Evolutionary conservation across 352 stramenopile genomes (phyloP), one percentile per base, ranked within the genome.

Genomic region (Pythium rishiriense): DNA sequence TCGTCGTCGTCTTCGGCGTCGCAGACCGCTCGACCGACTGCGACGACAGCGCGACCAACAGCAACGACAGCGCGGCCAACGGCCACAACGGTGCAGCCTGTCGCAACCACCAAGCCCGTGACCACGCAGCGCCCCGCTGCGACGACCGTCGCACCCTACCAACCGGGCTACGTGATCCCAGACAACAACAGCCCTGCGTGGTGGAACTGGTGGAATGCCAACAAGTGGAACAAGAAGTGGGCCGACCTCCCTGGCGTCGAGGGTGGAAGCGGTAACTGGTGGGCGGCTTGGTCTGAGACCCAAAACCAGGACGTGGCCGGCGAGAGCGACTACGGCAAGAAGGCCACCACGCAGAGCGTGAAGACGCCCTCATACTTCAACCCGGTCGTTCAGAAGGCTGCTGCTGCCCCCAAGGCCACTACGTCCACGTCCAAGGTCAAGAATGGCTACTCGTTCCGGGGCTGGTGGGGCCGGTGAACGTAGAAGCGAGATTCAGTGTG

Each of bases 151-250:
- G 39, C 33, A 17, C 58, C 58, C 17, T 67, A 67, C 31, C 45
- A 41, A 1, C 60, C 60, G 11, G 60, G 49, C 4, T 46, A 45
- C 43, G 49, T 67, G 25, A 59, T 49, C 11, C 60, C 60, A 1
- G 60, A 58, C 29, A 42, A 45, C 6, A 53, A 64, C 46, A 64
- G 25, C 24, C 26, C 35, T 24, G 31, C 46, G 46, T 64, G 57
- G 57, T 64, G 57, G 57, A 35, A 24, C 10, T 64, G 57, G 57
- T 64, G 57, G 57, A 48, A 57, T 15, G 33, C 57, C 26, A 54
- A 53, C 35, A 48, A 54, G 17, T 55, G 11, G 26, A 67, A 67
- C 60, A 67, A 67, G 19, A 56, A 56, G 33, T 67, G 60, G 60
- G 60, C 49, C n/a, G 60, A 67, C 22, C 19, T 42, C 19, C 43